These are phyloP conservation scores for Chlamydomonas sp. DNA, from an alignment of 139 green algal genomes.

Conservation along the genomic window DNA sequence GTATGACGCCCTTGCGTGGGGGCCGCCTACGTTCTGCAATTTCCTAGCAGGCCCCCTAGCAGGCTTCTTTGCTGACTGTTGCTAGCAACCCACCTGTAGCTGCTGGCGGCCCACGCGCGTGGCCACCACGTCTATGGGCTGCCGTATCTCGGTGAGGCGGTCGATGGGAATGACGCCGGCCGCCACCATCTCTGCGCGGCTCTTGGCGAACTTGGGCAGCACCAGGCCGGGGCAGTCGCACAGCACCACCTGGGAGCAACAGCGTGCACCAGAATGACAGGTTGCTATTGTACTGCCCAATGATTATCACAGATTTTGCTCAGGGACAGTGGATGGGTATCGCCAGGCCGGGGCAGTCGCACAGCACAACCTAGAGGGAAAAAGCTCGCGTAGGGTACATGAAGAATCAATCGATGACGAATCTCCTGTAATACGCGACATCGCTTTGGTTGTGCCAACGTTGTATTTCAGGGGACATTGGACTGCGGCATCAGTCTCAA, in stretches of 20 bases:
- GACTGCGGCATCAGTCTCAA: conserved; percentile 11
- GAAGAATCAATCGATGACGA: too few relatives aligned
- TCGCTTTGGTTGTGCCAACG: too few relatives aligned
- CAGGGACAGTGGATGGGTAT: conserved; percentile 70
- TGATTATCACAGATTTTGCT: too few relatives aligned
- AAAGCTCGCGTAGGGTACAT: too few relatives aligned
- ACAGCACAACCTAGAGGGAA: conserved; percentile 8
- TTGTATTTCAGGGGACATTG: too few relatives aligned
- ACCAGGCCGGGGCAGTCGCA: conserved; percentile 83
- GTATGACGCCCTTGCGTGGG: too few relatives aligned
- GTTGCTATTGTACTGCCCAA: conserved; percentile 31
- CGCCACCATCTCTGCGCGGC: conserved; percentile 95
- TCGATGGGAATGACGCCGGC: conserved; percentile 98
- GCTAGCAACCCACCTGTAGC: conserved; percentile 40
- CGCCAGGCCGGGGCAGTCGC: conserved; percentile 83
- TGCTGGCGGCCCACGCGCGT: conserved; percentile 56
- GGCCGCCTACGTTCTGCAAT: too few relatives aligned
- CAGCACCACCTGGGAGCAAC: neutral
- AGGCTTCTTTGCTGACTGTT: neutral
- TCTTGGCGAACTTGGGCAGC: conserved; percentile 90
- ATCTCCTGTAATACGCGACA: too few relatives aligned
- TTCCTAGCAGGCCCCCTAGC: too few relatives aligned
- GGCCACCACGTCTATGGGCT: conserved; percentile 80
- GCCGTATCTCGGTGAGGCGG: conserved; percentile 90
- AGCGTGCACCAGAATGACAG: neutral